These are phyloP conservation scores for Beauveria sp. DNA, from an alignment of 2,329 filamentous ascomycete genomes.

Conservation along the genomic window DNA sequence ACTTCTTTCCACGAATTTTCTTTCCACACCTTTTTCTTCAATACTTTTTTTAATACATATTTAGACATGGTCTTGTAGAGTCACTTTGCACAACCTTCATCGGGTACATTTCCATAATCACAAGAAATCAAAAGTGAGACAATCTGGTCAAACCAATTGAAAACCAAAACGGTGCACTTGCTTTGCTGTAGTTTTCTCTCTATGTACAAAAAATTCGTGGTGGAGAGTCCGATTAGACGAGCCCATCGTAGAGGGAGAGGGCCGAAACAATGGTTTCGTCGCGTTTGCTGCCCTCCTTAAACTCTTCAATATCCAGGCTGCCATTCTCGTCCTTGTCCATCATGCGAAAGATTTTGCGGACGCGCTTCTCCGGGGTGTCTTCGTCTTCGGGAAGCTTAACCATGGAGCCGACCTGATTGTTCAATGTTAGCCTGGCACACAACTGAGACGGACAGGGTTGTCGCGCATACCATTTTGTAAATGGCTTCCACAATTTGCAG, in stretches of 20 bases:
- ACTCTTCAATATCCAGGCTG: constrained; percentile 92
- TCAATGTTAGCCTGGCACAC: background rate
- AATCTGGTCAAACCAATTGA: background rate
- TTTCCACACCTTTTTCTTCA: no score
- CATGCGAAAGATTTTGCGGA: constrained; percentile 98
- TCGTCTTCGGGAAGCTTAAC: constrained; percentile 98
- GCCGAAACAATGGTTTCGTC: constrained; percentile 99
- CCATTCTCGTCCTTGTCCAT: constrained; percentile 99
- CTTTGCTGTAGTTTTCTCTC: constrained; percentile 6
- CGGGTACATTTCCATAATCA: background rate
- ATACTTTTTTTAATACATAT: no score
- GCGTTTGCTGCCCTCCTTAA: constrained; percentile 97
- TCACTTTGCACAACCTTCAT: no score
- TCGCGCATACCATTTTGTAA: constrained; percentile 86
- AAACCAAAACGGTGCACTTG: constrained; percentile 1
- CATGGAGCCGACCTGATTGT: constrained; percentile 83
- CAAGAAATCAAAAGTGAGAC: background rate
- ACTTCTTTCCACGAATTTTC: no score
- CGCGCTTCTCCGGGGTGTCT: constrained; percentile 96
- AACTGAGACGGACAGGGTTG: background rate
- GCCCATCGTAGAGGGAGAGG: constrained; percentile 87
- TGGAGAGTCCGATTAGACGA: constrained; percentile 54
- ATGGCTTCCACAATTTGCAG: constrained; percentile 97
- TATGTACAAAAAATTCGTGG: constrained; percentile 5
- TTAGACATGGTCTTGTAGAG: no score